Base-by-base conservation (phyloP, 257 asterid genomes). In the Henckelia pumila region DNA sequence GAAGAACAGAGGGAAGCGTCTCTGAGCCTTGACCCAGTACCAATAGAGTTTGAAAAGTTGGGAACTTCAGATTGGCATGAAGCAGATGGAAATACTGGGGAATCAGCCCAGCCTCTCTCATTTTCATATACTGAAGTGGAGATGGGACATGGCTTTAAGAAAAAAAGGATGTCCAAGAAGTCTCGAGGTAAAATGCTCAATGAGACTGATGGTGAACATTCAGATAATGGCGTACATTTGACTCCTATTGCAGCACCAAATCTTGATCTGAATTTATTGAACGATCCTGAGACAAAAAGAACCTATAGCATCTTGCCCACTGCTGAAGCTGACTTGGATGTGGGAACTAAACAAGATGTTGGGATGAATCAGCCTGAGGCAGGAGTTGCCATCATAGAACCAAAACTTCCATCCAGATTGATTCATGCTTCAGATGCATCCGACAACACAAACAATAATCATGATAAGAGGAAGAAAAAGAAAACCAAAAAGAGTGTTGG, bases 381-480 rank as follows among this genome's bases (percentile, higher is more conserved):
- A 69, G 63, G 57, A 59, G 71, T 69, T 66, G 8, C 60, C 6
- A 28, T 29, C 73, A 68, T 71, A 32, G 75, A 68, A 63, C 71
- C 69, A 52, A 58, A 64, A 75, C 53, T 60, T 74, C 73, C 82
- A n/a, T 29, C 68, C 24, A 35, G 68, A 61, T 6, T 53, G 28
- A 32, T 68, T 56, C 79, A 58, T 64, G 52, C 63, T 17, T 49
- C 59, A 49, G 73, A 69, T 68, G 70, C 78, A 23, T 47, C 37
- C 4, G 78, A 68, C 66, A 69, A 69, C 63, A 76, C 68, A 64
- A 55, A 77, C 60, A 52, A 81, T 62, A 66, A 52, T 78, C 76
- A 76, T 63, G 73, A 7, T 25, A 77, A 73, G 79, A 69, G 59
- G 78, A 85, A 75, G 79, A 88, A 69, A 75, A 83, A 64, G 77